Percentiles rank a stretch among this genome's conserved stretches.
Conservation (phyloP, 2,329 filamentous ascomycete species). For the Aspergillus quadricinctus region DNA sequence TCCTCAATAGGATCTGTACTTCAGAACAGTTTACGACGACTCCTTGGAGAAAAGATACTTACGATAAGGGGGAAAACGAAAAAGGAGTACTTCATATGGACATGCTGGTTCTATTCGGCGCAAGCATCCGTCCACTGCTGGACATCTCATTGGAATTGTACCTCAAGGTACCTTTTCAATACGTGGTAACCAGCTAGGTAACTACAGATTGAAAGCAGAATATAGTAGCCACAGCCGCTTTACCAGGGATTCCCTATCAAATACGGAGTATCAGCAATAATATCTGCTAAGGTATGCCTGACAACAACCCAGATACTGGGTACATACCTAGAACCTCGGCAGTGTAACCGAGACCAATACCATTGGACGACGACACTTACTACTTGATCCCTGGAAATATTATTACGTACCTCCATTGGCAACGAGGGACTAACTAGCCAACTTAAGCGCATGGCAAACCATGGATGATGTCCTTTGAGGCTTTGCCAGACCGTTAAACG, state of each 20-base stretch:
- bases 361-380: background rate
- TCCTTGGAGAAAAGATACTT: background rate
- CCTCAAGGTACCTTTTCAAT: background rate
- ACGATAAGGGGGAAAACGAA: too few species aligned
- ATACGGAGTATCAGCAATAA: background rate
- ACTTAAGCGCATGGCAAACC: background rate
- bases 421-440: background rate
- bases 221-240: background rate
- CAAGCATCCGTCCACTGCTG: background rate
- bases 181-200: background rate
- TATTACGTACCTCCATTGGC: background rate
- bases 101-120: background rate
- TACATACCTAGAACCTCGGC: background rate
- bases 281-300: background rate
- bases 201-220: background rate
- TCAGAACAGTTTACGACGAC: background rate
- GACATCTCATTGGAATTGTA: background rate
- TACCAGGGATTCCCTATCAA: background rate
- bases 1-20: background rate
- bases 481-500: slow-evolving; percentile 3
- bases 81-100: background rate
- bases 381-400: background rate
- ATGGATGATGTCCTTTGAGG: slow-evolving; percentile 3
- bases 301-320: background rate
- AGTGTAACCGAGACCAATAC: background rate